Percentiles rank a stretch among this genome's conserved stretches.
phyloP scores from a whole-genome alignment of 257 asterid species.

The Hygrophila difformis region DNA sequence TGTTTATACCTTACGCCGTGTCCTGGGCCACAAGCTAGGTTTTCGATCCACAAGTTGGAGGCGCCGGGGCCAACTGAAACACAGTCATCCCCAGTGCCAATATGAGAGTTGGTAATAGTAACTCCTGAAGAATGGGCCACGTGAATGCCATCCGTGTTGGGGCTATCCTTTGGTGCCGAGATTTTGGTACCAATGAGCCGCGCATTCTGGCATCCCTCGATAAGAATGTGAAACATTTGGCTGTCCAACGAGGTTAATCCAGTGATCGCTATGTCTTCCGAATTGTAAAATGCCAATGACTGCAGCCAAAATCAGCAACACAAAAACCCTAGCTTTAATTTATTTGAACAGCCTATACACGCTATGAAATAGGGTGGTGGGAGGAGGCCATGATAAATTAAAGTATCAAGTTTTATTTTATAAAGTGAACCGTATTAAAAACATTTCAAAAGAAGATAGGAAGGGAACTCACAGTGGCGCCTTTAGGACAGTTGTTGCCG shows the following conservation, averaged over 20 bases:
- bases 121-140: slow-evolving; percentile 32
- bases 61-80: slow-evolving; percentile 55
- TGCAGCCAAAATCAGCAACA: slow-evolving; percentile 2
- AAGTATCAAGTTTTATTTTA: background rate
- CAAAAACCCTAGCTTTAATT: too few relatives aligned
- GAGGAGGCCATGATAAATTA: too few relatives aligned
- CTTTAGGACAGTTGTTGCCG: slow-evolving; percentile 13
- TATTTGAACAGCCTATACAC: too few relatives aligned
- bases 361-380: too few relatives aligned
- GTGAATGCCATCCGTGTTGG: slow-evolving; percentile 65
- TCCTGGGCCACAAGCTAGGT: slow-evolving; percentile 57
- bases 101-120: slow-evolving; percentile 26
- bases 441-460: background rate
- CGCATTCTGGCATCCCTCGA: slow-evolving; percentile 34
- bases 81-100: slow-evolving; percentile 64
- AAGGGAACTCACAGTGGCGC: slow-evolving; percentile 3
- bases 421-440: background rate
- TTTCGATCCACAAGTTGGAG: slow-evolving; percentile 46
- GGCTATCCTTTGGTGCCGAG: slow-evolving; percentile 44
- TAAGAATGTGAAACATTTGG: slow-evolving; percentile 44
- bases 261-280: slow-evolving; percentile 32
- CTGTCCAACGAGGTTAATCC: slow-evolving; percentile 46
- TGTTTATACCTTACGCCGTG: slow-evolving; percentile 47
- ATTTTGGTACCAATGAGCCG: slow-evolving; percentile 26
- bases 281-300: slow-evolving; percentile 46